phyloP scores from a whole-genome alignment of 306 rosid genomes.

The Medicago truncatula region DNA sequence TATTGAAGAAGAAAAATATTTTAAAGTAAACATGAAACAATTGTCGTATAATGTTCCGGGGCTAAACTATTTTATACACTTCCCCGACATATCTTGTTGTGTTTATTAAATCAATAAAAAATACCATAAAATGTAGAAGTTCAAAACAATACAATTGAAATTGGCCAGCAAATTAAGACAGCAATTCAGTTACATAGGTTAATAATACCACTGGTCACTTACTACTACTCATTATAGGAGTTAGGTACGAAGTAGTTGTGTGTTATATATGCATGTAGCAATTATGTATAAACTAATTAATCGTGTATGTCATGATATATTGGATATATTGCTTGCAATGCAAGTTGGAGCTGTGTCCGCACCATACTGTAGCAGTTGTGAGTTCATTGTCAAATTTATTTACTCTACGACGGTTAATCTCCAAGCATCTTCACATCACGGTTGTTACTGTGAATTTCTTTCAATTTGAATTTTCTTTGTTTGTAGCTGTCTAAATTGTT shows the following conservation, averaged over 20 bases:
- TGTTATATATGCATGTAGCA: slow-evolving; percentile 28
- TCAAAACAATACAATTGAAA: slow-evolving; percentile 1
- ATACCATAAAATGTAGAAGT: not conserved
- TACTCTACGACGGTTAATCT: not conserved
- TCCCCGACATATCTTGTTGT: slow-evolving; percentile 24
- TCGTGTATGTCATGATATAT: slow-evolving; percentile 23
- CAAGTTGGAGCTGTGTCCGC: slow-evolving; percentile 52
- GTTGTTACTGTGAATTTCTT: slow-evolving; percentile 13
- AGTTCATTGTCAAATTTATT: slow-evolving; percentile 42
- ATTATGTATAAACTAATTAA: slow-evolving; percentile 49
- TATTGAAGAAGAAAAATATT: slow-evolving; percentile 37
- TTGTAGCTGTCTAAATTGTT: not conserved
- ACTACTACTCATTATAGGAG: slow-evolving; percentile 27
- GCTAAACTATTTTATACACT: slow-evolving; percentile 5
- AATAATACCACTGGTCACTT: not conserved
- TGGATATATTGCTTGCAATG: slow-evolving; percentile 46
- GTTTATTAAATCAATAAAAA: slow-evolving; percentile 6
- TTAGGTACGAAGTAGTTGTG: slow-evolving; percentile 42
- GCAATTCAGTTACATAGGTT: slow-evolving; percentile 1
- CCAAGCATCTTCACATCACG: slow-evolving; percentile 10
- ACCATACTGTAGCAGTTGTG: slow-evolving; percentile 47
- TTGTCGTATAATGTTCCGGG: slow-evolving; percentile 12
- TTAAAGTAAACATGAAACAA: slow-evolving; percentile 7
- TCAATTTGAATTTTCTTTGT: not conserved
- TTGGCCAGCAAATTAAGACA: slow-evolving; percentile 8